Conservation (phyloP, 208 protist genomes). For the Crithidia bombi region DNA sequence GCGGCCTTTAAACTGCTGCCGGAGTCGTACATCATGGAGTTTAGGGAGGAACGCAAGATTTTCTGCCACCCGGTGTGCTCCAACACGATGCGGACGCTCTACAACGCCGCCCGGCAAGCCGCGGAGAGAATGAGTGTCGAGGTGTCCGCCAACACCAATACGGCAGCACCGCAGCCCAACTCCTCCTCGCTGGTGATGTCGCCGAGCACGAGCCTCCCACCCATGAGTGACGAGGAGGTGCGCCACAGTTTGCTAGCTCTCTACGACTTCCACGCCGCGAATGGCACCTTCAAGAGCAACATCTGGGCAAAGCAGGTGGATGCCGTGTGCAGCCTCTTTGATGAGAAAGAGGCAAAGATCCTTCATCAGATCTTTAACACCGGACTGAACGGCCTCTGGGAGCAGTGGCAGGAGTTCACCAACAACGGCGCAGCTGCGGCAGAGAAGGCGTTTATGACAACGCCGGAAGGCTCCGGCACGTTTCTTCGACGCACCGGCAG, state of each 20-base stretch:
- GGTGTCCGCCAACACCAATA: background rate
- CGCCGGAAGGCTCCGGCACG: no score
- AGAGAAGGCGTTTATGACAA: constrained; percentile 29
- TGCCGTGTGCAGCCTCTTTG: constrained; percentile 24
- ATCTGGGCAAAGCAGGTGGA: constrained; percentile 21
- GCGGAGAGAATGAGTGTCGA: background rate
- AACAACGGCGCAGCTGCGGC: constrained; percentile 28
- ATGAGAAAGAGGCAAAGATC: constrained; percentile 18
- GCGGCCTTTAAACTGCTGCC: background rate
- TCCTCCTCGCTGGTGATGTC: background rate
- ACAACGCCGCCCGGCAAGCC: background rate
- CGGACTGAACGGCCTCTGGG: constrained; percentile 6
- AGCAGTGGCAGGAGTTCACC: constrained; percentile 23
- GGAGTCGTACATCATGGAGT: background rate
- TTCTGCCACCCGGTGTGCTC: background rate
- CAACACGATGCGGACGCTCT: background rate
- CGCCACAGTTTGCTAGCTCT: constrained; percentile 2
- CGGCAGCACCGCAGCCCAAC: background rate
- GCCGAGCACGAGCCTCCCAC: background rate
- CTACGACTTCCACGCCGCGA: constrained; percentile 11
- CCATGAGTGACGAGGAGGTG: constrained; percentile 11
- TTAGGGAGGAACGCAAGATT: background rate
- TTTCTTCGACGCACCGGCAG: no score
- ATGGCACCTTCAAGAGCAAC: background rate
- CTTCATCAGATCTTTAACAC: constrained; percentile 12